Evolutionary conservation across 352 stramenopile species (phyloP).

Genomic region (Aphanomyces euteiches): DNA sequence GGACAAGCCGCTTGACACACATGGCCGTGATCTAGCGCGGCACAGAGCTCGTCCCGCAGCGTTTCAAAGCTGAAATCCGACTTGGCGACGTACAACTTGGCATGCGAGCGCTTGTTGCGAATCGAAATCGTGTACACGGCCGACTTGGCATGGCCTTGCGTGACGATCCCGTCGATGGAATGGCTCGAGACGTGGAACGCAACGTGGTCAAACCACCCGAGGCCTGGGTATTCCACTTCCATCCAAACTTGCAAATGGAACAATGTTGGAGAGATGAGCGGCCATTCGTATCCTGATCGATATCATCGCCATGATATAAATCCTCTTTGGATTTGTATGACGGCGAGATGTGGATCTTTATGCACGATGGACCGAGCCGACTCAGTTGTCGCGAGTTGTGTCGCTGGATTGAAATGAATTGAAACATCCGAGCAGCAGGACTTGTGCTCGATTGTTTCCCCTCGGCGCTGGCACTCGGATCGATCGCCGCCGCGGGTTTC

Average conservation of each 20-base stretch:
- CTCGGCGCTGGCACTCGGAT: no score
- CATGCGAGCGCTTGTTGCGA: neutral
- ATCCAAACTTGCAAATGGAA: neutral
- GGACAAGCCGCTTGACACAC: conserved; percentile 46
- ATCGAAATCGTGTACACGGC: neutral
- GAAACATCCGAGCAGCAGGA: no score
- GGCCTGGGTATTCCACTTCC: no score
- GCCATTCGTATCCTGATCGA: neutral
- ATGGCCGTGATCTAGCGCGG: conserved; percentile 51
- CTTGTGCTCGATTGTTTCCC: no score
- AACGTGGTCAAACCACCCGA: neutral
- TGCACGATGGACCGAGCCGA: neutral
- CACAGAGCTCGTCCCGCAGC: conserved; percentile 40
- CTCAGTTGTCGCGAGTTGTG: neutral
- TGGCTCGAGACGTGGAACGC: neutral
- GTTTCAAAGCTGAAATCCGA: conserved; percentile 36
- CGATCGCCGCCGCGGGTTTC: no score
- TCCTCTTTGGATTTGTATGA: neutral
- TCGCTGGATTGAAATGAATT: neutral
- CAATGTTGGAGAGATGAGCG: neutral
- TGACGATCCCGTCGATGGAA: neutral
- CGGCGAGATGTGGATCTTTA: neutral
- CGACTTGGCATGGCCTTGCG: neutral
- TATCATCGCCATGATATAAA: no score
- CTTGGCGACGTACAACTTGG: neutral